phyloP scores from a whole-genome alignment of 208 protist species.

The Trypanosoma boissoni region DNA sequence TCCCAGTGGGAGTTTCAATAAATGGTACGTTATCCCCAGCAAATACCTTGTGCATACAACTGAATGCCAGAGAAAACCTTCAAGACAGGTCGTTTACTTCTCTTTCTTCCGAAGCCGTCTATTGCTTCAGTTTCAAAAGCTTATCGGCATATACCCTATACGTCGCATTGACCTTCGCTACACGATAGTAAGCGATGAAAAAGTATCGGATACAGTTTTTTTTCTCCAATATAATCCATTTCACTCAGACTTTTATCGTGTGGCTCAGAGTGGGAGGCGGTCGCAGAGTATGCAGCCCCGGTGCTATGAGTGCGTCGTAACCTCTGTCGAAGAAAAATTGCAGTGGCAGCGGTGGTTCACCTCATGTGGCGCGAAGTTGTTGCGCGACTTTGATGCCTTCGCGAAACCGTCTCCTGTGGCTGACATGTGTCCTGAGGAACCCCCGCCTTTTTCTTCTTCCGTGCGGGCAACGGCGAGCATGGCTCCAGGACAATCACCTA shows the following conservation, averaged over 20 bases:
- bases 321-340: constrained; percentile 7
- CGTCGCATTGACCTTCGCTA: constrained; percentile 8
- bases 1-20: background rate
- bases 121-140: background rate
- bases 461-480: too few relatives aligned
- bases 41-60: background rate
- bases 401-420: too few relatives aligned
- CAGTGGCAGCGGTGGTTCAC: constrained; percentile 16
- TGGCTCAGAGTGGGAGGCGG: too few relatives aligned
- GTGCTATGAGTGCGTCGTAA: constrained; percentile 3
- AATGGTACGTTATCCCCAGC: constrained; percentile 1
- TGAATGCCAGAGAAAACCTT: background rate
- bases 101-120: constrained; percentile 1
- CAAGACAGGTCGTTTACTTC: constrained; percentile 14
- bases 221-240: constrained; percentile 8
- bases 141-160: background rate
- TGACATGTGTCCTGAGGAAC: too few relatives aligned
- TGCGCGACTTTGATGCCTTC: background rate
- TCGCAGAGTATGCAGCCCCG: too few relatives aligned
- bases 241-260: background rate
- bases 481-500: too few relatives aligned
- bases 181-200: constrained; percentile 6
- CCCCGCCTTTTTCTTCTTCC: too few relatives aligned
- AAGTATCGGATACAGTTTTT: background rate
- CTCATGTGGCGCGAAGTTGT: background rate